A percentile compares a stretch with the other conserved stretches of the same genome.
Evolutionary conservation across 179 eudicot species (phyloP).

Genomic region (Silene coronaria): DNA sequence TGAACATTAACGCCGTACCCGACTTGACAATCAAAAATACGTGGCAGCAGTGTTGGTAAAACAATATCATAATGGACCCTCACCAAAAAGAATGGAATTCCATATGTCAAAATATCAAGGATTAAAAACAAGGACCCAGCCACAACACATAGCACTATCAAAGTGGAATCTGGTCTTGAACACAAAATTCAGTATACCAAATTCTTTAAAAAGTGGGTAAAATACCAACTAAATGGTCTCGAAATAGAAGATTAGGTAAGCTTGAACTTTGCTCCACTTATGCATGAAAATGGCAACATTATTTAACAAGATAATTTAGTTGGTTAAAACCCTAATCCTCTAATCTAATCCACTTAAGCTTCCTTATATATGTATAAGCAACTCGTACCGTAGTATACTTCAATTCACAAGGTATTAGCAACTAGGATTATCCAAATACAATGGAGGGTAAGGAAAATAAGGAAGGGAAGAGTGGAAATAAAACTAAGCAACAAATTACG

Average conservation of each 20-base stretch:
- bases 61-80: slow-evolving; percentile 5
- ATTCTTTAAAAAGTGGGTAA: slow-evolving; percentile 28
- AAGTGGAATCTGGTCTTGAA: slow-evolving; percentile 21
- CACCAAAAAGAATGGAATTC: slow-evolving; percentile 21
- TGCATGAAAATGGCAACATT: slow-evolving; percentile 19
- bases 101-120: slow-evolving; percentile 16
- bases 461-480: slow-evolving; percentile 24
- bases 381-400: background rate
- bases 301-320: slow-evolving; percentile 13
- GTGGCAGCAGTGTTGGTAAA: background rate
- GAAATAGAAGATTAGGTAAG: slow-evolving; percentile 15
- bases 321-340: slow-evolving; percentile 15
- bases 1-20: background rate
- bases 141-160: slow-evolving; percentile 16
- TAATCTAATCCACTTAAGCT: slow-evolving; percentile 23
- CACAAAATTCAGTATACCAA: slow-evolving; percentile 26
- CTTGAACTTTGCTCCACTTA: slow-evolving; percentile 28
- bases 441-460: slow-evolving; percentile 40
- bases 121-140: slow-evolving; percentile 4
- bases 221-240: slow-evolving; percentile 21
- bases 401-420: slow-evolving; percentile 2
- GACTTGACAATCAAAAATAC: background rate
- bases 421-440: background rate
- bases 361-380: slow-evolving; percentile 14
- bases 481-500: slow-evolving; percentile 45